A percentile compares a stretch with the other conserved stretches of the same genome.
These are phyloP conservation scores for Lanmaoa pseudosensibilis DNA, from an alignment of 768 basidiomycete genomes.

Conservation along the genomic window DNA sequence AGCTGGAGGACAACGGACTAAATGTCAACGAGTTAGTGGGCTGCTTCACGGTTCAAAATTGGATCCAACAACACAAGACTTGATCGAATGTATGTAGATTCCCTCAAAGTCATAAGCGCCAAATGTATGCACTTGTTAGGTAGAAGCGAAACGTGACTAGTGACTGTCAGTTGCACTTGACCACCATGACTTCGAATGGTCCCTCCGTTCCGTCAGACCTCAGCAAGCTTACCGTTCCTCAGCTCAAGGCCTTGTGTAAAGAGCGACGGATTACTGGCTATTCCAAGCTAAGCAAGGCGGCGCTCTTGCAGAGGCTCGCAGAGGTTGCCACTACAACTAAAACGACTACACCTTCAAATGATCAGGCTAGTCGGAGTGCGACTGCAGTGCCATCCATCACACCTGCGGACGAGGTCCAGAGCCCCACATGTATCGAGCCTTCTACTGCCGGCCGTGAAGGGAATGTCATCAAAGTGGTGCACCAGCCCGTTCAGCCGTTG, in stretches of 20 bases:
- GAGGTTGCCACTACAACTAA: neutral
- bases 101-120: neutral
- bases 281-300: slow-evolving; percentile 63
- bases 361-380: neutral
- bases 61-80: slow-evolving; percentile 15
- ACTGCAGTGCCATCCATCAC: neutral
- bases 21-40: slow-evolving; percentile 18
- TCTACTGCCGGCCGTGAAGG: neutral
- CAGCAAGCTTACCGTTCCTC: slow-evolving; percentile 53
- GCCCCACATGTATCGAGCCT: neutral
- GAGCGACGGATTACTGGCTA: slow-evolving; percentile 60
- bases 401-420: neutral
- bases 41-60: slow-evolving; percentile 15
- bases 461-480: neutral
- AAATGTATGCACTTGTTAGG: neutral
- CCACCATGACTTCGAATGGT: slow-evolving; percentile 11
- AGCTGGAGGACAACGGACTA: slow-evolving; percentile 13
- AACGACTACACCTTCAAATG: neutral
- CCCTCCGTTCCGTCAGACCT: slow-evolving; percentile 15
- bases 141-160: too few species aligned
- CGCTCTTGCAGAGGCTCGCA: slow-evolving; percentile 50
- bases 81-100: neutral
- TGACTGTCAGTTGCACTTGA: neutral
- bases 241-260: slow-evolving; percentile 69
- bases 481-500: neutral